Conservation (phyloP, 2,329 filamentous ascomycete species). For the Calonectria montana region DNA sequence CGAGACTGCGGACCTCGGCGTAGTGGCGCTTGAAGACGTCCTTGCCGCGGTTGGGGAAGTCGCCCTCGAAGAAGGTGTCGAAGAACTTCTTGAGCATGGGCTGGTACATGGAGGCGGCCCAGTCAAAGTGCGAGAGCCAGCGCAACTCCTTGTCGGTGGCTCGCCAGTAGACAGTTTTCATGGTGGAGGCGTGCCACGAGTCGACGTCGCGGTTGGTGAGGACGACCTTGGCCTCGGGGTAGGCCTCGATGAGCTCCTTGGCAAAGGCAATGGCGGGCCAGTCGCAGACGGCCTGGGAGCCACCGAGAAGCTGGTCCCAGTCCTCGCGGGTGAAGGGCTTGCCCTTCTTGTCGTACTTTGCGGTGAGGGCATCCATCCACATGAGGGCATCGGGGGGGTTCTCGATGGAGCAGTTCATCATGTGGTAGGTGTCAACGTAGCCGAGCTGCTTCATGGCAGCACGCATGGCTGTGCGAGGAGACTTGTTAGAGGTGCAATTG, state of each 20-base stretch:
- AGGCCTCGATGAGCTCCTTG: conserved; percentile 76
- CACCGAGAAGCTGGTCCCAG: conserved; percentile 76
- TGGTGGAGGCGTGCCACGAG: conserved; percentile 70
- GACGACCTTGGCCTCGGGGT: conserved; percentile 79
- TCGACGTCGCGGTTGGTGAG: conserved; percentile 75
- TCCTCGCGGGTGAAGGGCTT: conserved; percentile 70
- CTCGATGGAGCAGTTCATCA: conserved; percentile 77
- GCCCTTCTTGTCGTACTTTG: conserved; percentile 54
- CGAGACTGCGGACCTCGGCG: conserved; percentile 46
- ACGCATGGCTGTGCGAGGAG: conserved; percentile 63
- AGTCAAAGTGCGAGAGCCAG: conserved; percentile 58
- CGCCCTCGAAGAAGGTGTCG: conserved; percentile 74
- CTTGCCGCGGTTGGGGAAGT: conserved; percentile 74
- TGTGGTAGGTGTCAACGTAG: conserved; percentile 78
- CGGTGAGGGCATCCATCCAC: conserved; percentile 76
- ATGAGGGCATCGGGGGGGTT: conserved; percentile 69
- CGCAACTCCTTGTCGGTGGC: conserved; percentile 69
- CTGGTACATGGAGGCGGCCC: conserved; percentile 76
- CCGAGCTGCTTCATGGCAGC: conserved; percentile 74
- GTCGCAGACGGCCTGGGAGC: conserved; percentile 76
- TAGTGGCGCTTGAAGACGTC: conserved; percentile 64
- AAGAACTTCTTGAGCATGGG: conserved; percentile 79
- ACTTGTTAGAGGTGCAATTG: background rate
- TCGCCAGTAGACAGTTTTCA: conserved; percentile 77
- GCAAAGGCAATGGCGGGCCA: conserved; percentile 76